phyloP scores from a whole-genome alignment of 2,329 filamentous ascomycete species.

The Verticillium isaacii region DNA sequence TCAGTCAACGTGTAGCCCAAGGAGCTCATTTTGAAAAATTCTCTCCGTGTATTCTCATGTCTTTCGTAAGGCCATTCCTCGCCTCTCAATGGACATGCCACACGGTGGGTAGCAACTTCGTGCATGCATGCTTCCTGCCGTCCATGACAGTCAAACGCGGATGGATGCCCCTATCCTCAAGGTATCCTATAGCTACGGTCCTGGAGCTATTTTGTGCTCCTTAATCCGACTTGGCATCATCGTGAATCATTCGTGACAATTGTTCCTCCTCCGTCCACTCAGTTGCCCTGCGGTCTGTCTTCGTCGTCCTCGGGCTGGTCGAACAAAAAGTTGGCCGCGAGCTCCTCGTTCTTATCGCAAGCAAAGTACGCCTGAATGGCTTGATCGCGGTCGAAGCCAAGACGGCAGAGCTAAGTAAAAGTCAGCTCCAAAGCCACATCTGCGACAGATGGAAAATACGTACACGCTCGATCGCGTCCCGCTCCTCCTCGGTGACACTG shows the following conservation, averaged over 20 bases:
- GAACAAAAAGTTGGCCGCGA: slow-evolving; percentile 96
- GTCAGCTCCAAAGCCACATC: neutral
- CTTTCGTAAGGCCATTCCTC: neutral
- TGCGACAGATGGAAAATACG: slow-evolving; percentile 14
- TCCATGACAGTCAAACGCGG: neutral
- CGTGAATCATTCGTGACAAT: neutral
- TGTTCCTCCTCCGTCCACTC: neutral
- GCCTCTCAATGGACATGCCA: neutral
- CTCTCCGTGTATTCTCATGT: neutral
- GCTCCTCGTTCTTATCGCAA: slow-evolving; percentile 98
- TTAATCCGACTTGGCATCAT: neutral
- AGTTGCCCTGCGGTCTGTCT: slow-evolving; percentile 5
- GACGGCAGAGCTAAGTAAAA: slow-evolving; percentile 70
- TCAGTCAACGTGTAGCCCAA: neutral
- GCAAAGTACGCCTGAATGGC: slow-evolving; percentile 99
- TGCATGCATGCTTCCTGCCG: neutral
- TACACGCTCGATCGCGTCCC: slow-evolving; percentile 94
- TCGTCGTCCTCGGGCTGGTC: slow-evolving; percentile 90
- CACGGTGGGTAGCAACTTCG: neutral
- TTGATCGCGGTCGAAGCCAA: slow-evolving; percentile 88
- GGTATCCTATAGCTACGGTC: neutral
- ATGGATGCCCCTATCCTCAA: neutral
- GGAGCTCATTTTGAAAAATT: neutral
- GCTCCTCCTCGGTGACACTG: slow-evolving; percentile 89
- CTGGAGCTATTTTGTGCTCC: neutral